Evolutionary conservation across 2,329 filamentous ascomycete genomes (phyloP), one percentile per base, ranked within the genome.

Genomic region (Lecanicillium sp.): DNA sequence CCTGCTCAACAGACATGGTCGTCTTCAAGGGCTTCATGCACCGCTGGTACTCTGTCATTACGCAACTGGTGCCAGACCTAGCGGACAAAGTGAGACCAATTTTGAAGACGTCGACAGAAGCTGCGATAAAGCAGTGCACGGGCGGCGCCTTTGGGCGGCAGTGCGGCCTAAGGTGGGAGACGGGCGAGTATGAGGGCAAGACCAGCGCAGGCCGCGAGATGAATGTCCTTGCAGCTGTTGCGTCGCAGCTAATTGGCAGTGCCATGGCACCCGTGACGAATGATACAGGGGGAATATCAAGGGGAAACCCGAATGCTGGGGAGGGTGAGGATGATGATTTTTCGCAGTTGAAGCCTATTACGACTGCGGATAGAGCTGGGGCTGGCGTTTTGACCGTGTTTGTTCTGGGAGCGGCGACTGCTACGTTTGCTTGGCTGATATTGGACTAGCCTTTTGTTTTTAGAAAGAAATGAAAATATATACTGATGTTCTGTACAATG

Each of bases 11-110:
- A 31, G 80, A 84, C 46, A 76, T 82, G 58, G 60, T 70, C 41
- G 70, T 71, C 6, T 81, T 79, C 65, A 80, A 80, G 50, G 76
- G 74, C n/a, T 70, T 76, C 35, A 58, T 80, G 15, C 63, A 71
- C 25, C 65, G 70, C 15, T 78, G 73, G 69, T 66, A 80, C 47
- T 68, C 69, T 5, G 60, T 67, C 33, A 65, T 69, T 3, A 66
- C 67, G 3, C 62, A 73, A 41, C 47, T 80, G 18, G 73, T 74
- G 2, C 75, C 77, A 1, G 71, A 66, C 31, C 73, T 70, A 1
- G 55, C 59, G 17, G 54, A 63, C 2, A 54, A 53, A 12, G 71
- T 81, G 38, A 60, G 67, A 36, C 64, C 71, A 1, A 65, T 71
- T 29, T 58, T 81, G 3, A 57, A 61, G 33, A 65, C 62, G 3